These are phyloP conservation scores for Olyra latifolia DNA, from an alignment of 176 grass and related monocot genomes.

Conservation along the genomic window DNA sequence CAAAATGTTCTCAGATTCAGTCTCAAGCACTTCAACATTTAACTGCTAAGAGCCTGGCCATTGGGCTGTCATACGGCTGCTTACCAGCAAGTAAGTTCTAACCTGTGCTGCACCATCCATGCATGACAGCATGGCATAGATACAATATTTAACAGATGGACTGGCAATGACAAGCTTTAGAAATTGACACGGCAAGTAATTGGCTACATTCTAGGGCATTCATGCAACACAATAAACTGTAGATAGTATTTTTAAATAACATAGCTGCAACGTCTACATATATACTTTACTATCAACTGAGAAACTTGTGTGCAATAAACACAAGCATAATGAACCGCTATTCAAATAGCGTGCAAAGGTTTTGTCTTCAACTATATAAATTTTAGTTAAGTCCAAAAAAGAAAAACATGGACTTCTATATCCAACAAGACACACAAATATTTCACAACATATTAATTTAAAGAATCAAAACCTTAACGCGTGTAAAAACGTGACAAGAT, in stretches of 20 bases:
- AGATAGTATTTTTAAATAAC: not conserved
- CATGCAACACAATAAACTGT: not conserved
- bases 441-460: not conserved
- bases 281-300: not conserved
- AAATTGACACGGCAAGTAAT: not conserved
- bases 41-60: not conserved
- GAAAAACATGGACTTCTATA: not conserved
- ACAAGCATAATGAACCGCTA: not conserved
- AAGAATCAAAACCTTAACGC: not conserved
- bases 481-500: not conserved
- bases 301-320: not conserved
- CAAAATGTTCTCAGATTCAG: not conserved
- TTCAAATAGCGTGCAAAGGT: not conserved
- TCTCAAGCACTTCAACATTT: not conserved
- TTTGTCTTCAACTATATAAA: not conserved
- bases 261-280: not conserved
- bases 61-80: not conserved
- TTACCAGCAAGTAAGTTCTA: not conserved
- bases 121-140: not conserved
- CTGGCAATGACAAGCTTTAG: not conserved
- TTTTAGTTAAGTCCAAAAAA: not conserved
- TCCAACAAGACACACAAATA: not conserved
- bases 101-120: not conserved
- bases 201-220: not conserved
- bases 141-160: not conserved